A percentile compares a stretch with the other conserved stretches of the same genome.
These are phyloP conservation scores for Dichotomopilus funicola DNA, from an alignment of 2,329 filamentous ascomycete species.

Conservation along the genomic window DNA sequence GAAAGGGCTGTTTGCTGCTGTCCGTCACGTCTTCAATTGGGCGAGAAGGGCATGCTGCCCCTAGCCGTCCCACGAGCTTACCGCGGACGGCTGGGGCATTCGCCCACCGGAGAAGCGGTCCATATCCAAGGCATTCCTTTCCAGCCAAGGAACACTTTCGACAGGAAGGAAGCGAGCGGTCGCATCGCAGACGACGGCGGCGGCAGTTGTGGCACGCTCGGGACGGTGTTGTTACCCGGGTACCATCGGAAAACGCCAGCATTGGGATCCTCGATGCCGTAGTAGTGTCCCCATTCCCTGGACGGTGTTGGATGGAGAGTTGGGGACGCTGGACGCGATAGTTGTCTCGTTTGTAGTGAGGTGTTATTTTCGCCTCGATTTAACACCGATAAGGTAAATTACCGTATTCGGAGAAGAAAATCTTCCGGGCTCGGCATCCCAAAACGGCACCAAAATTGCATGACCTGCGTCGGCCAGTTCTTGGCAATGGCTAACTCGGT, in stretches of 20 bases:
- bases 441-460: constrained; percentile 15
- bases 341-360: too few relatives aligned
- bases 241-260: neutral
- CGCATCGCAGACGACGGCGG: constrained; percentile 53
- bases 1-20: neutral
- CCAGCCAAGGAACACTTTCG: constrained; percentile 52
- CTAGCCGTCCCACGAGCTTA: constrained; percentile 31
- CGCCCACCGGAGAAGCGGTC: constrained; percentile 54
- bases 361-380: too few relatives aligned
- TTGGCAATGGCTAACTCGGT: neutral
- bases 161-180: constrained; percentile 52
- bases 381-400: too few relatives aligned
- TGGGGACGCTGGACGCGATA: too few relatives aligned
- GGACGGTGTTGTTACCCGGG: constrained; percentile 2
- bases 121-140: constrained; percentile 56
- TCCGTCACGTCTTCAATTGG: too few relatives aligned
- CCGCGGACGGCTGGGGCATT: constrained; percentile 42
- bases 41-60: too few relatives aligned
- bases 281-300: constrained; percentile 5
- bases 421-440: neutral
- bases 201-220: constrained; percentile 56
- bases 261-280: constrained; percentile 1
- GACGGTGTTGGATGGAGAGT: neutral
- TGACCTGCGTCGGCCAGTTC: neutral
- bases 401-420: too few relatives aligned